Conservation (phyloP, 805 yeast genomes). For the Kodamaea hsintzibuensis region DNA sequence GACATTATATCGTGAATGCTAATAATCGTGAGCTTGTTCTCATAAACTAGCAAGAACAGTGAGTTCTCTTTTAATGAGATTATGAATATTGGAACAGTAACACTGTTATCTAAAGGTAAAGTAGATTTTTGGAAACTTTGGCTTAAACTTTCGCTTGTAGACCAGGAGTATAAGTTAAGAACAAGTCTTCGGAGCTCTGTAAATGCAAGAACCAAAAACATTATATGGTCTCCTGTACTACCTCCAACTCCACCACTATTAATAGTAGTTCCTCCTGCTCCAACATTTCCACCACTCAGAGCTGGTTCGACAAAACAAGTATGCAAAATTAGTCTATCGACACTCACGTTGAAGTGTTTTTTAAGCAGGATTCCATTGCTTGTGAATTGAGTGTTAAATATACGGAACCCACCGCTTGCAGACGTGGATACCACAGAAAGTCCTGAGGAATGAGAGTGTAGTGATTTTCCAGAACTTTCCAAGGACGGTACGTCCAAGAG, state of each 20-base stretch:
- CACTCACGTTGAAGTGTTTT: constrained; percentile 38
- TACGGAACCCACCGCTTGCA: constrained; percentile 35
- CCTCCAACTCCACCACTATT: background rate
- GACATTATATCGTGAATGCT: constrained; percentile 48
- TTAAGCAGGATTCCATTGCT: constrained; percentile 38
- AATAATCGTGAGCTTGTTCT: constrained; percentile 33
- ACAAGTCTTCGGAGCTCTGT: constrained; percentile 39
- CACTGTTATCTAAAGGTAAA: constrained; percentile 40
- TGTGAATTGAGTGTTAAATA: constrained; percentile 38
- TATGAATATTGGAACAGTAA: constrained; percentile 44
- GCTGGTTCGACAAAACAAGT: constrained; percentile 41
- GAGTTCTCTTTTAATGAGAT: constrained; percentile 38
- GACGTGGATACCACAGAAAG: constrained; percentile 40
- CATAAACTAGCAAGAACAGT: constrained; percentile 41
- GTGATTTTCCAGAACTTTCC: constrained; percentile 26
- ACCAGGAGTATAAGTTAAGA: constrained; percentile 44
- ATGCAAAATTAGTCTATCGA: constrained; percentile 43
- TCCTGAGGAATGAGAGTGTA: constrained; percentile 41
- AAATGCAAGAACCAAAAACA: constrained; percentile 36
- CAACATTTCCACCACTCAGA: constrained; percentile 13
- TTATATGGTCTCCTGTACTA: constrained; percentile 23
- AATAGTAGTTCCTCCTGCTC: background rate
- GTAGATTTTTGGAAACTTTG: constrained; percentile 34
- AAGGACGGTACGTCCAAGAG: constrained; percentile 14
- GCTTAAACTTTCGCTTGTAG: constrained; percentile 32